Evolutionary conservation across 768 basidiomycete genomes (phyloP).

Genomic region (Lactarius trivialis): DNA sequence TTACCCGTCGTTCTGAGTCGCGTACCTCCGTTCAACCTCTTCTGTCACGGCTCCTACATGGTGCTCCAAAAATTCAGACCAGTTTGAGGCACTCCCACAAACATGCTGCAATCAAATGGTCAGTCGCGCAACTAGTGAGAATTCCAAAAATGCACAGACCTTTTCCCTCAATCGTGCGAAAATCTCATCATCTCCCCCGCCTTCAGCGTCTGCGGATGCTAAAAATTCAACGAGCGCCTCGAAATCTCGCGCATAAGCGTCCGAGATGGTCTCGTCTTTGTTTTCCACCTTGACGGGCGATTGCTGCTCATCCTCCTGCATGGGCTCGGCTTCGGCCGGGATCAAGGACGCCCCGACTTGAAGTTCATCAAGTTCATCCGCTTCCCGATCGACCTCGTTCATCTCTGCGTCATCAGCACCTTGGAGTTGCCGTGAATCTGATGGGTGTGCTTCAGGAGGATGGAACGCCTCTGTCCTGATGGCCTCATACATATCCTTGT

Average conservation of each 20-base stretch:
- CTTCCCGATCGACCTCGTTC: not conserved
- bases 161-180: slow-evolving; percentile 45
- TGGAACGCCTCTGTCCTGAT: slow-evolving; percentile 30
- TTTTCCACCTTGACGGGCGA: not conserved
- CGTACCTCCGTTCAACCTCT: slow-evolving; percentile 17
- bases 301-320: slow-evolving; percentile 9
- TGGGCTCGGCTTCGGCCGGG: not conserved
- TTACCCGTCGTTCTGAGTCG: not conserved
- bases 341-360: slow-evolving; percentile 13
- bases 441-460: not conserved
- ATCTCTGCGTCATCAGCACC: not conserved
- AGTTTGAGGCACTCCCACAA: slow-evolving; percentile 38
- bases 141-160: slow-evolving; percentile 29
- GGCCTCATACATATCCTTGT: slow-evolving; percentile 38
- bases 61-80: slow-evolving; percentile 20
- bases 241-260: slow-evolving; percentile 37
- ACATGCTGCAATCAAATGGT: not conserved
- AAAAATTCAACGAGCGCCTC: slow-evolving; percentile 50
- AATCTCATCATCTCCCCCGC: slow-evolving; percentile 41
- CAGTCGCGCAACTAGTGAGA: not conserved
- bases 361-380: slow-evolving; percentile 13
- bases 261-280: not conserved
- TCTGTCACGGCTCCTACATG: slow-evolving; percentile 7
- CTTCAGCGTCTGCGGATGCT: slow-evolving; percentile 43
- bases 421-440: not conserved